Percentiles rank a stretch among this genome's conserved stretches.
Evolutionary conservation across 257 asterid species (phyloP).

Genomic region (Solanum megistacrolobum): DNA sequence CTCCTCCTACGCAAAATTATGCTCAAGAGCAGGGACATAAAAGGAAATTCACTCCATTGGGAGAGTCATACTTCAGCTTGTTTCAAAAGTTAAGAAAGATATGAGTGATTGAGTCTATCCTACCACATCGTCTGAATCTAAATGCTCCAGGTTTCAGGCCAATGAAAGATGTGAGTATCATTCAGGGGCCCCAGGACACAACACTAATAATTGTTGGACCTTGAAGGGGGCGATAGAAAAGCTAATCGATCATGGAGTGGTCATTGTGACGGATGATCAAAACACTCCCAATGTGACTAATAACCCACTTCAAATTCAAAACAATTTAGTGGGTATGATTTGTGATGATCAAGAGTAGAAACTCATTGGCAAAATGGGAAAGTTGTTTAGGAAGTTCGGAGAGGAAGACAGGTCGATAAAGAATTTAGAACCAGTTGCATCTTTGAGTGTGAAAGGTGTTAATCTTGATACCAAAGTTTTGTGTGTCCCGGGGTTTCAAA

Average conservation of each 20-base stretch:
- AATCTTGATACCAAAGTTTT: neutral
- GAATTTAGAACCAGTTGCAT: neutral
- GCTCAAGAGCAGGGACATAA: rapidly evolving
- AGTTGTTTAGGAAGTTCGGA: neutral
- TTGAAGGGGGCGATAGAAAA: neutral
- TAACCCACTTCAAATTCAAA: too few relatives aligned
- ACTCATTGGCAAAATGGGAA: neutral
- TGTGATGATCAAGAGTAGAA: neutral
- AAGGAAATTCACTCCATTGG: neutral
- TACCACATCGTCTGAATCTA: neutral
- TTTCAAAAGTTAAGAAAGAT: neutral
- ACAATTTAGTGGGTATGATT: neutral
- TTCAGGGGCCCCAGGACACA: neutral
- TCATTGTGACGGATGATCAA: too few relatives aligned
- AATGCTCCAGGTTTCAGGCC: neutral
- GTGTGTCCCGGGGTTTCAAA: neutral
- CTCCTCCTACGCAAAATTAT: neutral
- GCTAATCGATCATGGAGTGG: neutral
- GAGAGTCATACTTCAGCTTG: neutral
- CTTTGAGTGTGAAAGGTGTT: neutral
- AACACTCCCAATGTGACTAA: too few relatives aligned
- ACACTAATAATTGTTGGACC: neutral
- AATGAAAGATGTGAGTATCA: neutral
- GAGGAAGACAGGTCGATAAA: neutral
- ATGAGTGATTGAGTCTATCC: neutral